Conservation (phyloP, 2,329 filamentous ascomycete genomes). For the Chrysosphaeria jannelii region DNA sequence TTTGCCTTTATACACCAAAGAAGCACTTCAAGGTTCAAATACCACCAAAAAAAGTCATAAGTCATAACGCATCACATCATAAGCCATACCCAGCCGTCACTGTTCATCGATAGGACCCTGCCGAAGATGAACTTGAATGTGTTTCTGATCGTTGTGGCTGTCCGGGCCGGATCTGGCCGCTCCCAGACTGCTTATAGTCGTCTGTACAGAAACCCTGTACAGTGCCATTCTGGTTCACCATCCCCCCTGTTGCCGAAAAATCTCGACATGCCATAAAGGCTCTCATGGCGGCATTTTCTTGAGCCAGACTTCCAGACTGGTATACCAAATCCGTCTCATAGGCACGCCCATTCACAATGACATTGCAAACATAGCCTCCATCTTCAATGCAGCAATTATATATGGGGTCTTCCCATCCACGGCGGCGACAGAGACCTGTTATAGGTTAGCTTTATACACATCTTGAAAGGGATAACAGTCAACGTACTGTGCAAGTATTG, state of each 20-base stretch:
- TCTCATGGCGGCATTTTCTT: constrained; percentile 81
- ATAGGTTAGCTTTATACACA: constrained; percentile 2
- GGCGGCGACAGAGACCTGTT: constrained; percentile 72
- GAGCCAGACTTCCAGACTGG: constrained; percentile 52
- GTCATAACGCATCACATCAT: too few species aligned
- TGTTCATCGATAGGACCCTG: too few species aligned
- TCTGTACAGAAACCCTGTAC: constrained; percentile 32
- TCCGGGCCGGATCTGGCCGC: too few species aligned
- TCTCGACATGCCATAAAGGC: constrained; percentile 95
- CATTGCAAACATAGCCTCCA: constrained; percentile 61
- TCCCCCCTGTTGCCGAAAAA: constrained; percentile 89
- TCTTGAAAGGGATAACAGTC: constrained; percentile 1
- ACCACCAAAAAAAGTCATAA: too few species aligned
- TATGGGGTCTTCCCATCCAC: constrained; percentile 71
- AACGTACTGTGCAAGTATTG: constrained; percentile 48
- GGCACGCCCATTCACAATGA: constrained; percentile 85
- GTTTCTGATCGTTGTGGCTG: too few species aligned
- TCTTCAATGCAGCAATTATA: constrained; percentile 56
- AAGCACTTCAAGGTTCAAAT: too few species aligned
- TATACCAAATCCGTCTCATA: constrained; percentile 78
- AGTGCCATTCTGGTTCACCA: constrained; percentile 41
- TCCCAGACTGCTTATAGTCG: too few species aligned
- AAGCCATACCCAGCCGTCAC: too few species aligned
- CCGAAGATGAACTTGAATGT: too few species aligned
- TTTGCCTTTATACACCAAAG: too few species aligned